These are phyloP conservation scores for Penicillium sp. DNA, from an alignment of 2,329 filamentous ascomycete genomes.

Conservation along the genomic window DNA sequence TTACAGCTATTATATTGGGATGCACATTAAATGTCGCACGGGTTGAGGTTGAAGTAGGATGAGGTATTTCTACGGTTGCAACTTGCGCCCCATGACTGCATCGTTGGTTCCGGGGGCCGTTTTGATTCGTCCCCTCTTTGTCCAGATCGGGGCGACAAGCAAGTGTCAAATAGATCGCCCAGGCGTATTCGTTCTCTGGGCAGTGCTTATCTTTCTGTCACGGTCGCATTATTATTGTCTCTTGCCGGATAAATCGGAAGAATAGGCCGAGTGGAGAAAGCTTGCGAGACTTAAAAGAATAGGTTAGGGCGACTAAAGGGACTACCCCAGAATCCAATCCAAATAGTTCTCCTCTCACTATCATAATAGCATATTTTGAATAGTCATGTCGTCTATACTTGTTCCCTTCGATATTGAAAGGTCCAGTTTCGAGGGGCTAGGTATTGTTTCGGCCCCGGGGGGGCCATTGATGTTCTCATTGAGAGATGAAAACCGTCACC, in stretches of 20 bases:
- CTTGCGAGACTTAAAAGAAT: neutral
- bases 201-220: neutral
- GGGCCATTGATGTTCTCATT: too few species aligned
- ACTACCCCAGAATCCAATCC: too few species aligned
- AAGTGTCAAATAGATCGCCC: neutral
- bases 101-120: neutral
- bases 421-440: too few species aligned
- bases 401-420: too few species aligned
- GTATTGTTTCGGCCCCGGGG: too few species aligned
- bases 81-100: constrained; percentile 8
- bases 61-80: constrained; percentile 8
- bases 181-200: neutral
- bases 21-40: neutral
- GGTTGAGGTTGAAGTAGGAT: neutral
- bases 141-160: constrained; percentile 1
- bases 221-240: neutral
- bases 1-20: neutral
- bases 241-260: constrained; percentile 3
- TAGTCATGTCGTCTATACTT: too few species aligned
- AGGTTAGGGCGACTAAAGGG: neutral
- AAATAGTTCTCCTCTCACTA: too few species aligned
- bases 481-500: too few species aligned
- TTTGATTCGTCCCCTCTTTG: constrained; percentile 11
- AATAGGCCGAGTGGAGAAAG: constrained; percentile 4
- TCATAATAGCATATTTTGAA: too few species aligned